These are phyloP conservation scores for Boletus coccyginus DNA, from an alignment of 768 basidiomycete genomes.

Conservation along the genomic window DNA sequence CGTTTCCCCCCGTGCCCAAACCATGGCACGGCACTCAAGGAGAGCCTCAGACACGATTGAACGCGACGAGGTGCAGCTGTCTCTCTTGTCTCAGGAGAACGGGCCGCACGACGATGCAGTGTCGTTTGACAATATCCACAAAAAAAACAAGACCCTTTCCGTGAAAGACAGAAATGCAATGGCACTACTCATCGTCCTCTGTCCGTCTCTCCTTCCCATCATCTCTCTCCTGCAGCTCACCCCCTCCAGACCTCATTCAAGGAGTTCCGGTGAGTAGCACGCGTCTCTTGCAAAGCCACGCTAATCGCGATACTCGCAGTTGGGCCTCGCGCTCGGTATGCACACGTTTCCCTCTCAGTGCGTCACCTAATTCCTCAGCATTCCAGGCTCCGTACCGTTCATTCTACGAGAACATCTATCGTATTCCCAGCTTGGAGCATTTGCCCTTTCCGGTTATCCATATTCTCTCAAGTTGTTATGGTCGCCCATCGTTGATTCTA, in stretches of 20 bases:
- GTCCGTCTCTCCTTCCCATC: constrained; percentile 47
- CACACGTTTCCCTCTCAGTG: neutral
- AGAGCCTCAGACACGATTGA: constrained; percentile 24
- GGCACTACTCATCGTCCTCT: constrained; percentile 80
- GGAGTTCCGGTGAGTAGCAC: constrained; percentile 76
- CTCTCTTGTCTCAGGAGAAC: constrained; percentile 52
- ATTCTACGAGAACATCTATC: constrained; percentile 92
- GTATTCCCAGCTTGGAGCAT: constrained; percentile 94
- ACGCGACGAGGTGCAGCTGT: constrained; percentile 61
- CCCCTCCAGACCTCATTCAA: constrained; percentile 65
- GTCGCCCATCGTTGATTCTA: constrained; percentile 96
- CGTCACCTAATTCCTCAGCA: constrained; percentile 4
- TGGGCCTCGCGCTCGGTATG: constrained; percentile 86
- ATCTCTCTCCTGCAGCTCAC: constrained; percentile 14
- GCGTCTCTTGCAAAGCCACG: constrained; percentile 5
- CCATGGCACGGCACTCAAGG: constrained; percentile 36
- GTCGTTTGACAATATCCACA: constrained; percentile 32
- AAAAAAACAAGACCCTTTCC: constrained; percentile 52
- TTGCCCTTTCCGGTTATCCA: constrained; percentile 89
- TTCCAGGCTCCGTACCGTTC: constrained; percentile 89
- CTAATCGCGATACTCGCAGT: constrained; percentile 36
- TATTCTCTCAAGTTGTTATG: constrained; percentile 97
- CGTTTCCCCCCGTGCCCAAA: constrained; percentile 52
- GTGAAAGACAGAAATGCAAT: constrained; percentile 82
- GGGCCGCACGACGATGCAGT: constrained; percentile 45